Conservation (phyloP, 1,284 basidiomycete genomes). For the Microbotryum violaceum region DNA sequence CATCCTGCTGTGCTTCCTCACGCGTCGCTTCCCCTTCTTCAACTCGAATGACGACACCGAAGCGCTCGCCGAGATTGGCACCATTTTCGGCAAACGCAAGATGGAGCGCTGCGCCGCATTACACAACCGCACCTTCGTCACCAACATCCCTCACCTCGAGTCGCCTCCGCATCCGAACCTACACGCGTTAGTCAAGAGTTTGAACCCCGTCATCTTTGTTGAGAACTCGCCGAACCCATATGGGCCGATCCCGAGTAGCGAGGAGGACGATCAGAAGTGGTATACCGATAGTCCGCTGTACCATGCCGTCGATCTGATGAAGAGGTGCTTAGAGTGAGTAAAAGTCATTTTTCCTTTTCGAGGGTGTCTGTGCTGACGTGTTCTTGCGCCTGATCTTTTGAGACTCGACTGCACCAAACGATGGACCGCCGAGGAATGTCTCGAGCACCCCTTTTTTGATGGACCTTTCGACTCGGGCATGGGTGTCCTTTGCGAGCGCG, state of each 20-base stretch:
- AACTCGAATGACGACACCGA: conserved; percentile 92
- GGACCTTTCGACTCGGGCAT: conserved; percentile 24
- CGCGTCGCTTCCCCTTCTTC: conserved; percentile 88
- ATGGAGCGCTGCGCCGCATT: conserved; percentile 82
- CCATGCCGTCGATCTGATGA: conserved; percentile 63
- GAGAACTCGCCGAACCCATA: conserved; percentile 34
- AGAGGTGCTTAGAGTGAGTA: conserved; percentile 60
- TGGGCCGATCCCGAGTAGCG: conserved; percentile 19
- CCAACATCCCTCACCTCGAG: conserved; percentile 70
- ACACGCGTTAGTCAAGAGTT: conserved; percentile 61
- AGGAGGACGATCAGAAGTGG: conserved; percentile 25
- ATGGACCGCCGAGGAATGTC: conserved; percentile 63
- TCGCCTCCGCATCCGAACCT: conserved; percentile 57
- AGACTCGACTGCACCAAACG: conserved; percentile 52
- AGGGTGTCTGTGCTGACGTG: not conserved
- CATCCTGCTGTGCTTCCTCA: conserved; percentile 86
- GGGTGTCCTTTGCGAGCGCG: not conserved
- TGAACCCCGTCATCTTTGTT: conserved; percentile 62
- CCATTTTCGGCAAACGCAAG: conserved; percentile 70
- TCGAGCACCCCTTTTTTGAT: conserved; percentile 67
- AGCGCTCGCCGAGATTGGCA: conserved; percentile 87
- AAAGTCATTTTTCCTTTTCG: conserved; percentile 4
- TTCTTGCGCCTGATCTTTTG: not conserved
- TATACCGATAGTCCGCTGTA: conserved; percentile 55
- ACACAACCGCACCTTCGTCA: conserved; percentile 79